These are phyloP conservation scores for Phyllosticta paracitricarpa DNA, from an alignment of 2,329 filamentous ascomycete species.

Conservation along the genomic window DNA sequence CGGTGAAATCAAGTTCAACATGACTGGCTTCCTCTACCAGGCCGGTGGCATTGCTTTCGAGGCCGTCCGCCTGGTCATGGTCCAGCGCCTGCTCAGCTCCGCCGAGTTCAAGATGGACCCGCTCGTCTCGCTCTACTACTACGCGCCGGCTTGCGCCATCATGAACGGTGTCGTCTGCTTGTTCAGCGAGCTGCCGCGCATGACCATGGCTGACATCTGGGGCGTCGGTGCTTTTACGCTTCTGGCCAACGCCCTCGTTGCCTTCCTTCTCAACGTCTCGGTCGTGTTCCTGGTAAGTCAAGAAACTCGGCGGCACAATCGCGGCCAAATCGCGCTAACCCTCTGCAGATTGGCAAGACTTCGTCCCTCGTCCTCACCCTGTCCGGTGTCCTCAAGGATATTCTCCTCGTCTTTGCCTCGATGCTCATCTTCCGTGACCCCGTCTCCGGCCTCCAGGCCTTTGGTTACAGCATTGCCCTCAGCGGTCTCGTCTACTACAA, in stretches of 20 bases:
- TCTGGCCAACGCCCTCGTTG: conserved; percentile 65
- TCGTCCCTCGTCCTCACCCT: conserved; percentile 79
- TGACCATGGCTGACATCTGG: conserved; percentile 61
- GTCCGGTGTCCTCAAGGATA: conserved; percentile 80
- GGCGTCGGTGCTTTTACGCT: conserved; percentile 64
- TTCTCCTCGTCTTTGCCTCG: conserved; percentile 68
- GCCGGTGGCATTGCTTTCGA: conserved; percentile 70
- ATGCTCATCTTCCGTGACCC: conserved; percentile 75
- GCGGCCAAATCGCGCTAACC: conserved; percentile 11
- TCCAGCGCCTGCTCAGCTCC: conserved; percentile 70
- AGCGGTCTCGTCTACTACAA: conserved; percentile 78
- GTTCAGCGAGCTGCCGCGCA: conserved; percentile 61
- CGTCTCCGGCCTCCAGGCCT: conserved; percentile 66
- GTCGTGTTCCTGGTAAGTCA: conserved; percentile 71
- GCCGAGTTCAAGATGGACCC: conserved; percentile 89
- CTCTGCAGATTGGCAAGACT: conserved; percentile 67
- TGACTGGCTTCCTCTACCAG: conserved; percentile 71
- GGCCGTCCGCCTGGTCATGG: conserved; percentile 73
- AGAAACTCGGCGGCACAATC: background rate
- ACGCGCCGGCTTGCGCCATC: conserved; percentile 70
- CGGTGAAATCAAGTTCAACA: conserved; percentile 89
- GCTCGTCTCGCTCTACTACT: conserved; percentile 82
- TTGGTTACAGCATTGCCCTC: conserved; percentile 74
- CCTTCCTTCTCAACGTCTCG: conserved; percentile 74
- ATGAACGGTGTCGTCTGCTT: conserved; percentile 71